Evolutionary conservation across 805 yeast genomes (phyloP).

Genomic region (Saccharomycopsis lassenensis): DNA sequence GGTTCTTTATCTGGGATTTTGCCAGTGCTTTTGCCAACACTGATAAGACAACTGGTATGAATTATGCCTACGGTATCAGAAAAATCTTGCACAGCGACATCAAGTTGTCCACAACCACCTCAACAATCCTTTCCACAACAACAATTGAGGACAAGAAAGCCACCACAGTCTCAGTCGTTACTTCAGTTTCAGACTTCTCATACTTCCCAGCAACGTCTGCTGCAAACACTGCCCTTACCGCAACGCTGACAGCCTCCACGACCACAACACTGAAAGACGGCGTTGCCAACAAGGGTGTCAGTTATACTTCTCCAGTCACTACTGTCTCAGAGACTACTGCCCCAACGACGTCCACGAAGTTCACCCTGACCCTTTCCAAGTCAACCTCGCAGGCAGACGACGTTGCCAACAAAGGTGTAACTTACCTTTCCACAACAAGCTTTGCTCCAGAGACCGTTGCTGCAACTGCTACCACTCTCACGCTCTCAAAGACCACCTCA

Average conservation of each 20-base stretch:
- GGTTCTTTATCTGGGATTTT: conserved; percentile 18
- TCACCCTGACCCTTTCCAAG: not conserved
- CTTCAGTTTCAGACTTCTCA: conserved; percentile 1
- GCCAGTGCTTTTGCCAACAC: conserved; percentile 11
- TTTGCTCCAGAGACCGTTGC: too few species aligned
- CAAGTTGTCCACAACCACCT: conserved; percentile 1
- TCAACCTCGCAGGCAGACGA: not conserved
- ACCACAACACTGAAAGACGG: not conserved
- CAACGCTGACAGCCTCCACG: not conserved
- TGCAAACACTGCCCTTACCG: not conserved
- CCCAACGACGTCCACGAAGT: not conserved
- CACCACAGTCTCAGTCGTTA: conserved; percentile 1
- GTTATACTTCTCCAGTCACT: too few species aligned
- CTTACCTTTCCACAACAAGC: too few species aligned
- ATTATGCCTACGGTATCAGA: conserved; percentile 14
- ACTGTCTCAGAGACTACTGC: too few species aligned
- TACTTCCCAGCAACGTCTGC: conserved; percentile 2
- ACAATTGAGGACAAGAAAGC: conserved; percentile 3
- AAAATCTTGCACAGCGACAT: conserved; percentile 14
- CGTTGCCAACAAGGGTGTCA: not conserved
- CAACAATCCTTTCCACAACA: conserved; percentile 3
- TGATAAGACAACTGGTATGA: conserved; percentile 12
- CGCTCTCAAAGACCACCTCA: too few species aligned
- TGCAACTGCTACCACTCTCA: too few species aligned
- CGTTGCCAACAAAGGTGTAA: too few species aligned